Base-by-base conservation (phyloP, 176 grass and related monocot species). In the Musa beccarii region DNA sequence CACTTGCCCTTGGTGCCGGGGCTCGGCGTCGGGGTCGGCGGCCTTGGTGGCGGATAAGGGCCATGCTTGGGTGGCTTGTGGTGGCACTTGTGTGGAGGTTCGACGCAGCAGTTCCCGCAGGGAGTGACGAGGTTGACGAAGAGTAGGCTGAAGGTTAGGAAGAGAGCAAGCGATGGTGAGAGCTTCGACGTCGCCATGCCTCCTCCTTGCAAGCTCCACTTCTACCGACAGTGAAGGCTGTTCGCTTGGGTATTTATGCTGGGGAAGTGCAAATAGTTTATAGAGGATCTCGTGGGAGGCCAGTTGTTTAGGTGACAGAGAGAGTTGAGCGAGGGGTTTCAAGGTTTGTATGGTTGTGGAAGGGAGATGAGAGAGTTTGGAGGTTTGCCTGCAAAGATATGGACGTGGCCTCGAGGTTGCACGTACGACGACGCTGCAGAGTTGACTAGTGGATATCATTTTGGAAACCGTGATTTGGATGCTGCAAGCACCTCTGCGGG, bases 1-100 rank as follows among this genome's bases (percentile, higher is more conserved):
- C 92, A 86, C 22, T 6, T 0, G 10, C 3, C 9, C 65, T 10
- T 23, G 81, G 57, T 59, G 52, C 72, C 53, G 0, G 75, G 51
- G 0, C 66, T 66, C 0, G 79, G 24, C 3, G 23, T 22, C 3
- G 84, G 80, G 0, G 80, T 29, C 20, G 64, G 56, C 0, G 81
- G 77, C 53, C 79, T 78, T 10, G 51, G 53, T 8, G 71, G 49
- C 0, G 55, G 55, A 16, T 19, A 16, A 4, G 17, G 57, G 57
- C 57, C 34, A 6, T 43, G 34, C 62, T 23, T 64, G 21, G 65
- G 65, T 5, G 65, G 65, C 25, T 68, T 68, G 24, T 1, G 65
- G 65, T 68, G 65, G 65, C 65, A 68, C 24, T 68, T 68, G 24
- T 23, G 62, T 9, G 65, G 34, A 43, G 34, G 65, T 13, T 15